Conservation (phyloP, 1,284 basidiomycete species). For the Trichosporon sp. region DNA sequence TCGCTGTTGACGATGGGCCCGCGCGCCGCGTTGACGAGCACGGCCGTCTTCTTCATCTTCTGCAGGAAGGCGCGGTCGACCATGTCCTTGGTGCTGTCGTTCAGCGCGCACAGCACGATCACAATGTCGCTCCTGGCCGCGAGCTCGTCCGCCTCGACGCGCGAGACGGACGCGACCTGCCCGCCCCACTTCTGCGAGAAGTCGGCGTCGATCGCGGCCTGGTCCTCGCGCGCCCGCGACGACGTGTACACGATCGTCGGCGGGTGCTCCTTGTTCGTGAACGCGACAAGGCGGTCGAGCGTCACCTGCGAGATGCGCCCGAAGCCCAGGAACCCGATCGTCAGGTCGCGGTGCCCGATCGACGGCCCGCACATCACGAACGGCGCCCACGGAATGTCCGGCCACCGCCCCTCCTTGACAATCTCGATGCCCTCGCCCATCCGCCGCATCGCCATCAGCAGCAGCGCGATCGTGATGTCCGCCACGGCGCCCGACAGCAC, state of each 20-base stretch:
- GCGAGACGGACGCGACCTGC: conserved; percentile 59
- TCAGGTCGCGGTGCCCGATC: conserved; percentile 54
- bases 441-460: conserved; percentile 82
- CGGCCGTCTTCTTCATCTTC: conserved; percentile 75
- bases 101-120: conserved; percentile 78
- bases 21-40: conserved; percentile 74
- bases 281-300: conserved; percentile 68
- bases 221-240: conserved; percentile 37
- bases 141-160: conserved; percentile 63
- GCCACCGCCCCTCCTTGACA: conserved; percentile 69
- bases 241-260: conserved; percentile 40
- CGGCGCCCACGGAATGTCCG: conserved; percentile 69
- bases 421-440: conserved; percentile 61
- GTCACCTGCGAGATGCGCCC: conserved; percentile 84
- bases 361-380: conserved; percentile 53
- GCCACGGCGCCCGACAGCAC: conserved; percentile 87
- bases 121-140: conserved; percentile 72
- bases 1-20: conserved; percentile 79
- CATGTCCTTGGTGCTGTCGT: conserved; percentile 64
- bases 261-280: conserved; percentile 53
- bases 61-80: conserved; percentile 67
- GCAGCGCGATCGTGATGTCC: conserved; percentile 79
- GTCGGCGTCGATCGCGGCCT: conserved; percentile 55
- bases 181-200: conserved; percentile 56
- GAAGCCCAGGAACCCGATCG: conserved; percentile 86